phyloP scores from a whole-genome alignment of 2,329 filamentous ascomycete species.

The Tothia fuscella region DNA sequence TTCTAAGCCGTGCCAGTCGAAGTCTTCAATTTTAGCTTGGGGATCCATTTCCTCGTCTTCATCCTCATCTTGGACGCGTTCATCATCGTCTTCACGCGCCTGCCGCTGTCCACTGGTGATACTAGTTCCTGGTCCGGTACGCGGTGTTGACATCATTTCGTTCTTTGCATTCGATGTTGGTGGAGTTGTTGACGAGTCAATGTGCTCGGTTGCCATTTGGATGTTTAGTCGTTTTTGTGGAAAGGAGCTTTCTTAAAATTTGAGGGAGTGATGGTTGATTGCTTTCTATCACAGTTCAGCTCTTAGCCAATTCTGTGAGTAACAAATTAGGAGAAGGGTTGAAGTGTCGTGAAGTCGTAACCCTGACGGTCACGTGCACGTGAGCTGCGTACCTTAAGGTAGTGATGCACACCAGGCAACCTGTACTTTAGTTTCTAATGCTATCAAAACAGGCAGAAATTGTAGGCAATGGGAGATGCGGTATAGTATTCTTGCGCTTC shows the following conservation, averaged over 20 bases:
- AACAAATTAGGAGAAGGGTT: background rate
- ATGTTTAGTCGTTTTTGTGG: constrained; percentile 1
- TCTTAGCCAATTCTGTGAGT: background rate
- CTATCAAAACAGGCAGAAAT: no score
- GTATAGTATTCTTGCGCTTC: no score
- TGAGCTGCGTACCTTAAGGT: no score
- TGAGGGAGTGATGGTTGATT: no score
- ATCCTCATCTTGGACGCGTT: constrained; percentile 14
- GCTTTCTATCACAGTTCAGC: no score
- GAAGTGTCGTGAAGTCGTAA: no score
- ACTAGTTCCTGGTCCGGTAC: background rate
- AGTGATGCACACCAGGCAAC: no score
- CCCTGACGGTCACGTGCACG: no score
- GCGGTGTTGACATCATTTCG: background rate
- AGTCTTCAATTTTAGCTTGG: constrained; percentile 36
- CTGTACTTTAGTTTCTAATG: no score
- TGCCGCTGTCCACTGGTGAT: background rate
- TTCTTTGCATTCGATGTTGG: background rate
- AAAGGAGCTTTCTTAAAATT: no score
- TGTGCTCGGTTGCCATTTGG: background rate
- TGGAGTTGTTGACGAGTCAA: constrained; percentile 1
- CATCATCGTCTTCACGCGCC: background rate
- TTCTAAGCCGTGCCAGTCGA: constrained; percentile 72
- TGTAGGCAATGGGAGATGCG: no score
- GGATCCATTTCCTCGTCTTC: constrained; percentile 17